Conservation (phyloP, 202 grass and related monocot genomes). For the Tripidium arundinaceum region DNA sequence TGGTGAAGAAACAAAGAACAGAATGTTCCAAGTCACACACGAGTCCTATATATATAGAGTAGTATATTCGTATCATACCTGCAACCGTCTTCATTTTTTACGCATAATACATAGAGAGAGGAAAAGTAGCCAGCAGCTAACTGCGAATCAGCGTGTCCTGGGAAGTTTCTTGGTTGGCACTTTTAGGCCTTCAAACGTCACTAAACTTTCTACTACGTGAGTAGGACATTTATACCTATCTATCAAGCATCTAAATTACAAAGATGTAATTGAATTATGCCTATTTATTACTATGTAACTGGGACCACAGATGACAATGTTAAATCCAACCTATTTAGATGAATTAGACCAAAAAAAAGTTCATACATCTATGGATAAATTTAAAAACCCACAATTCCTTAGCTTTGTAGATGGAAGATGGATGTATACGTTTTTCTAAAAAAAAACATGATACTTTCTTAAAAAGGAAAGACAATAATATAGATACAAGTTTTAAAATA, state of each 20-base stretch:
- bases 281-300: not conserved
- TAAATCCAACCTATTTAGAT: not conserved
- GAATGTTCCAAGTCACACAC: not conserved
- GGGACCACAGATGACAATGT: not conserved
- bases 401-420: no score
- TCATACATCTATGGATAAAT: no score
- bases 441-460: no score
- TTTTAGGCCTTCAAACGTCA: not conserved
- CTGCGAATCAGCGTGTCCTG: not conserved
- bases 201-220: not conserved
- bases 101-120: not conserved
- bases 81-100: not conserved
- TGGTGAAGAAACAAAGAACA: not conserved
- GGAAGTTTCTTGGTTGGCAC: constrained; percentile 13
- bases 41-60: not conserved
- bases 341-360: no score
- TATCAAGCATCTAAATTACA: not conserved
- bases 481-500: no score
- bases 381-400: no score
- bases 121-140: not conserved
- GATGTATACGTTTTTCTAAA: no score
- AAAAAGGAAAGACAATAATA: no score
- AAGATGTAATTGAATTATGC: not conserved
- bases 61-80: not conserved
- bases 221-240: not conserved